These are phyloP conservation scores for Clavispora fructus DNA, from an alignment of 805 yeast species.

Conservation along the genomic window DNA sequence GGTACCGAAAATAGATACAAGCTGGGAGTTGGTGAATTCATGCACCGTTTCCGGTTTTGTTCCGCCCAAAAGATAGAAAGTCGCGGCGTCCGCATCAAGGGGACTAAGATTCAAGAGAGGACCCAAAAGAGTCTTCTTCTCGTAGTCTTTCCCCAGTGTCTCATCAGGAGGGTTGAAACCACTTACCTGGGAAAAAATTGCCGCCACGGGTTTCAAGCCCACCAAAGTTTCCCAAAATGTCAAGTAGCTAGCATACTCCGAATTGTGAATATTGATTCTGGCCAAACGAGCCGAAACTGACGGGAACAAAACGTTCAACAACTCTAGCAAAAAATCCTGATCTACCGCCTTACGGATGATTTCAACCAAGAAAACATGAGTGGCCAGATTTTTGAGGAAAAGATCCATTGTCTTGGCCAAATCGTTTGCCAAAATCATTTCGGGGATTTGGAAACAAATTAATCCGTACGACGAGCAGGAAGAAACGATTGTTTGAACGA, in stretches of 20 bases:
- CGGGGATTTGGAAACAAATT: slow-evolving; percentile 65
- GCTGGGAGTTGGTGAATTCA: slow-evolving; percentile 44
- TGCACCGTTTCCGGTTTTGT: slow-evolving; percentile 16
- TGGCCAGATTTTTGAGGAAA: slow-evolving; percentile 17
- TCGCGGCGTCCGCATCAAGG: slow-evolving; percentile 46
- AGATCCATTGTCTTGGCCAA: slow-evolving; percentile 22
- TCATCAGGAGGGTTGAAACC: slow-evolving; percentile 45
- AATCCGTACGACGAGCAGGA: slow-evolving; percentile 58
- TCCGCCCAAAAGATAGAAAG: slow-evolving; percentile 37
- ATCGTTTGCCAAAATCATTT: slow-evolving; percentile 45
- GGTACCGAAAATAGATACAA: slow-evolving; percentile 36
- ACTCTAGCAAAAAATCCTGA: slow-evolving; percentile 60
- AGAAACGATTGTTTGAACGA: slow-evolving; percentile 46
- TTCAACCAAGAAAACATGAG: slow-evolving; percentile 42
- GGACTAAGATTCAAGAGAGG: slow-evolving; percentile 76
- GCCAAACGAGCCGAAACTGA: slow-evolving; percentile 33
- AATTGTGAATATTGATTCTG: slow-evolving; percentile 41
- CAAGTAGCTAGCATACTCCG: slow-evolving; percentile 49
- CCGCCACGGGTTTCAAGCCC: slow-evolving; percentile 56
- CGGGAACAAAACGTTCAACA: slow-evolving; percentile 51
- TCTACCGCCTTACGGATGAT: slow-evolving; percentile 55
- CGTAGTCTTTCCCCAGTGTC: slow-evolving; percentile 47
- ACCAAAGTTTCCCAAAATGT: slow-evolving; percentile 55
- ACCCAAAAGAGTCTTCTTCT: slow-evolving; percentile 65
- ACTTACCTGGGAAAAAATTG: slow-evolving; percentile 51